Evolutionary conservation across 1,284 basidiomycete genomes (phyloP), one percentile per base, ranked within the genome.

Genomic region (Marasmius fiardii): DNA sequence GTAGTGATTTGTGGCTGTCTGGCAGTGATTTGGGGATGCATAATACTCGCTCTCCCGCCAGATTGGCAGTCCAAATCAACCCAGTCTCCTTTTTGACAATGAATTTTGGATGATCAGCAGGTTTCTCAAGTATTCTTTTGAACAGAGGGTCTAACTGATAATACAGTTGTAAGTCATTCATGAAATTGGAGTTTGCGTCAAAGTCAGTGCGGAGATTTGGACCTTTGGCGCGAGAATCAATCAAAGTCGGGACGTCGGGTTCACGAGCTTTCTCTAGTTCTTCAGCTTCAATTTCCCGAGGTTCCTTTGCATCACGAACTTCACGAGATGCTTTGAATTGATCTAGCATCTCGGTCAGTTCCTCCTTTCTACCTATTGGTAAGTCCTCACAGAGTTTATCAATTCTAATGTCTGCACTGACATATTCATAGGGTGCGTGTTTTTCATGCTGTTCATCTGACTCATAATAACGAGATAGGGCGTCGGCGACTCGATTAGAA

Each of bases 281-380:
- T n/a, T n/a, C n/a, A n/a, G n/a, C n/a, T n/a, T n/a, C n/a, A n/a
- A n/a, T n/a, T n/a, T n/a, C n/a, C n/a, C n/a, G n/a, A n/a, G n/a
- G n/a, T n/a, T n/a, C n/a, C n/a, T n/a, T n/a, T n/a, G n/a, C n/a
- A n/a, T n/a, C n/a, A n/a, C n/a, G n/a, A n/a, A n/a, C n/a, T n/a
- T n/a, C n/a, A n/a, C n/a, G n/a, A n/a, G n/a, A n/a, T n/a, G n/a
- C n/a, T n/a, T n/a, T n/a, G n/a, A n/a, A n/a, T 5, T 2, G 35
- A 11, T 37, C 35, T 11, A 37, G 35, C 34, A 35, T 35, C 16
- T 35, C n/a, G n/a, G 10, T 10, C 7, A 37, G 21, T 1, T 49
- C 31, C 11, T 47, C 43, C 33, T 47, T 39, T 44, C 24, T 58
- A 16, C 61, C 57, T 1, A 71, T 47, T 47, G 44, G 44, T 47